Evolutionary conservation across 2,329 filamentous ascomycete genomes (phyloP).

Genomic region (Alternaria longipes): DNA sequence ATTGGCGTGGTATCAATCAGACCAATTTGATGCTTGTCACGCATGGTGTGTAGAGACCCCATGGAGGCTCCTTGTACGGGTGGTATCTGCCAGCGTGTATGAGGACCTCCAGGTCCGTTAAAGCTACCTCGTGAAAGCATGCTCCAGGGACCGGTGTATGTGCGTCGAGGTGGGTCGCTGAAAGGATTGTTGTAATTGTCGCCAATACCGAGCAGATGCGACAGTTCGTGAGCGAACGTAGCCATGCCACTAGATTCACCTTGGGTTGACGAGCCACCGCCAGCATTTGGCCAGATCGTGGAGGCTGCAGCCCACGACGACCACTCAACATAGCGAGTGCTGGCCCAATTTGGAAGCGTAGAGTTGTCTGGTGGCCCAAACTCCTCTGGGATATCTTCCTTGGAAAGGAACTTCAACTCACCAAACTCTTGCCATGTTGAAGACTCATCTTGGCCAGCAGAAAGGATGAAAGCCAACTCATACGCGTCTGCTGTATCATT

Average conservation of each 20-base stretch:
- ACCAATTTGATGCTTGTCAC: slow-evolving; percentile 63
- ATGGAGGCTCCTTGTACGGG: slow-evolving; percentile 59
- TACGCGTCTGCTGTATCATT: slow-evolving; percentile 59
- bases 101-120: slow-evolving; percentile 64
- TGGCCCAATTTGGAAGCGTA: slow-evolving; percentile 57
- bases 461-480: slow-evolving; percentile 64
- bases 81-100: slow-evolving; percentile 63
- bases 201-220: slow-evolving; percentile 61
- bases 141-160: slow-evolving; percentile 63
- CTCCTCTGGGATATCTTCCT: slow-evolving; percentile 59
- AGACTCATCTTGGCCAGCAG: slow-evolving; percentile 64
- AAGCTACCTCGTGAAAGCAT: slow-evolving; percentile 64
- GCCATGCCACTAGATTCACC: slow-evolving; percentile 64
- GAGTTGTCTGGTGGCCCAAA: slow-evolving; percentile 61
- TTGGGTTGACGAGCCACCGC: slow-evolving; percentile 62
- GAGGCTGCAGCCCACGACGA: slow-evolving; percentile 63
- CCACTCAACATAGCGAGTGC: slow-evolving; percentile 64
- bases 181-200: slow-evolving; percentile 68
- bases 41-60: slow-evolving; percentile 63
- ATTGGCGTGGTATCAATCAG: slow-evolving; percentile 57
- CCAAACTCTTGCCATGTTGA: slow-evolving; percentile 67
- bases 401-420: slow-evolving; percentile 61
- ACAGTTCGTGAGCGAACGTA: slow-evolving; percentile 64
- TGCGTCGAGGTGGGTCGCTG: slow-evolving; percentile 55
- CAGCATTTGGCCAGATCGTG: slow-evolving; percentile 64